Base-by-base conservation (phyloP, 1,139 yeast species). In the Cylindricascospora bacillispora region DNA sequence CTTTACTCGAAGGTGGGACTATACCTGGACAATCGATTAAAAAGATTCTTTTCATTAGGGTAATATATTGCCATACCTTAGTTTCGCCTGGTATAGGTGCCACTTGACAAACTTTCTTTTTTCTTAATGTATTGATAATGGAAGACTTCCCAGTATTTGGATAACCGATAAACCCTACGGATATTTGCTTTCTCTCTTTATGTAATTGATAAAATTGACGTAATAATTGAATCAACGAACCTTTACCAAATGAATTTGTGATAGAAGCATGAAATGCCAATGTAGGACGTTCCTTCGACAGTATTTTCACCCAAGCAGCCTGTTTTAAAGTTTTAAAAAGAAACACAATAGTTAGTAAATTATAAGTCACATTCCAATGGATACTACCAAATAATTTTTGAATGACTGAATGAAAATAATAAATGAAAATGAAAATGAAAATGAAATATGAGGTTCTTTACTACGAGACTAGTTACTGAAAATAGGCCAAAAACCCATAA, bases 51-150 rank as follows among this genome's bases (percentile, higher is more conserved):
- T 86, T 85, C 95, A 89, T 89, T 50, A 89, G 66, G 2, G 98
- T 86, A 49, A 89, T 85, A 61, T 89, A 89, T 63, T 89, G 98
- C 98, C 98, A 89, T 26, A 89, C 97, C 59, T 89, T 89, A 27
- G 98, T 89, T 55, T 89, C 98, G 54, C 98, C 98, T 18, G 98
- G 98, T 47, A 89, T 85, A 28, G 98, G 98, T 2, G 98, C 98
- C 29, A 89, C 97, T 28, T 71, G 77, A 62, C 98, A 92, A 26
- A 89, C 98, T 63, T 89, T 89, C 67, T 89, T 89, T 55, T 77
- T 76, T 54, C 95, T 74, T 43, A 89, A 64, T 1, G 97, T 86
- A 58, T 89, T 89, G 51, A 89, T 89, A 44, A 89, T 85, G 22
- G 95, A 81, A 1, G 97, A 86, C 56, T 89, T 89, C 45, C 98